These are phyloP conservation scores for Fusarium aywerte DNA, from an alignment of 2,329 filamentous ascomycete species.

Conservation along the genomic window DNA sequence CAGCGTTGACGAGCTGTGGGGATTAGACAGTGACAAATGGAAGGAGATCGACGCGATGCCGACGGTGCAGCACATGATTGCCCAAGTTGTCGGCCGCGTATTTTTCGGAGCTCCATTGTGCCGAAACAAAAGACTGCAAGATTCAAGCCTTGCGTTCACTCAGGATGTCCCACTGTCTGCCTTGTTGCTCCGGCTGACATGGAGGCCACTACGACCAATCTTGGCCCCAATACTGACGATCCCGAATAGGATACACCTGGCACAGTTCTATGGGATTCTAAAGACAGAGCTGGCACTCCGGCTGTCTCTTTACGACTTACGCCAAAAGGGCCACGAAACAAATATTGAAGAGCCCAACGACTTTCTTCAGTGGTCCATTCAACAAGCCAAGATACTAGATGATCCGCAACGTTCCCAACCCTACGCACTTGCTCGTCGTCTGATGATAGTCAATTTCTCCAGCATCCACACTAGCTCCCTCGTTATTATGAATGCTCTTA, in stretches of 20 bases:
- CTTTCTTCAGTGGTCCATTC: slow-evolving; percentile 1
- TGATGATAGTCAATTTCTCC: slow-evolving; percentile 1
- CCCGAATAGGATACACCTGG: not conserved
- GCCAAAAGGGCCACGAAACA: not conserved
- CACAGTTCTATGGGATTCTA: not conserved
- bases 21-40: not conserved
- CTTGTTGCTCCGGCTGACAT: not conserved
- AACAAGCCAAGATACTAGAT: not conserved
- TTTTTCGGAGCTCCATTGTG: slow-evolving; percentile 3
- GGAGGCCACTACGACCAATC: not conserved
- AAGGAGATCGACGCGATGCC: not conserved
- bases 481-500: not conserved
- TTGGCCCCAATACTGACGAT: not conserved
- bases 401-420: not conserved
- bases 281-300: not conserved
- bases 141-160: not conserved
- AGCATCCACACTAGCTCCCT: slow-evolving; percentile 2
- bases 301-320: not conserved
- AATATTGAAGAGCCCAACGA: not conserved
- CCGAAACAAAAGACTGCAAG: not conserved
- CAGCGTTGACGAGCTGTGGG: not conserved
- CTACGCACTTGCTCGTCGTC: slow-evolving; percentile 2
- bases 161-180: not conserved
- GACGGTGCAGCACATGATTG: not conserved
- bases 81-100: not conserved